Base-by-base conservation (phyloP, 352 stramenopile genomes). In the Phytophthora pini region DNA sequence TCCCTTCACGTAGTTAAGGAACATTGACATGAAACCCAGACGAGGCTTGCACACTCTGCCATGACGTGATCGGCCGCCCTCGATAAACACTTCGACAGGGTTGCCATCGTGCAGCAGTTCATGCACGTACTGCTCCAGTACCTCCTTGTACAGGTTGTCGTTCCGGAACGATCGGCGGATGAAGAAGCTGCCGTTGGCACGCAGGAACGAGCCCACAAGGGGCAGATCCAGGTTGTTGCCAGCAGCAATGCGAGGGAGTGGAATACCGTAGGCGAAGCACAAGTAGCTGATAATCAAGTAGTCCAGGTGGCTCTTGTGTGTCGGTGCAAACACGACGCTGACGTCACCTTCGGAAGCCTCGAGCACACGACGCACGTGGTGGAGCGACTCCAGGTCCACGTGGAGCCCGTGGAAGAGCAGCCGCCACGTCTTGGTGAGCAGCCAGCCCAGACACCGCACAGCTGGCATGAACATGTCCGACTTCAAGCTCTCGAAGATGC, bases 261-360 rank as follows among this genome's bases (percentile, higher is more conserved):
- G 87, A 45, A 97, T 83, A 53, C 91, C 86, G 61, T 96, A 97
- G 5, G 83, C 84, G 52, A 95, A 96, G 70, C 84, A 95, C 49
- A 97, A 56, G 65, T 97, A 97, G 57, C 87, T 96, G 62, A 97
- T 87, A 56, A 97, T 89, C 27, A 97, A 68, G 62, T 97, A 97
- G 69, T 97, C 90, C 55, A 97, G 63, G 54, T 97, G 89, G 34
- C 76, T 92, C 70, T 95, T 92, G 72, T 97, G 90, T 24, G 90
- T 97, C 13, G 90, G 90, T 9, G 89, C 79, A 64, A 95, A 93
- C 43, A 95, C 83, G 40, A 97, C 77, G 46, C 83, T 89, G 5
- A 90, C 76, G 44, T 91, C 72, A 2, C 68, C 71, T 36, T 84
- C 72, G 1, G 76, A 66, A 0, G 59, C 69, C 43, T 89, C 74